Evolutionary conservation across 805 yeast genomes (phyloP), one percentile per base, ranked within the genome.

Genomic region (Myxozyma neglecta): DNA sequence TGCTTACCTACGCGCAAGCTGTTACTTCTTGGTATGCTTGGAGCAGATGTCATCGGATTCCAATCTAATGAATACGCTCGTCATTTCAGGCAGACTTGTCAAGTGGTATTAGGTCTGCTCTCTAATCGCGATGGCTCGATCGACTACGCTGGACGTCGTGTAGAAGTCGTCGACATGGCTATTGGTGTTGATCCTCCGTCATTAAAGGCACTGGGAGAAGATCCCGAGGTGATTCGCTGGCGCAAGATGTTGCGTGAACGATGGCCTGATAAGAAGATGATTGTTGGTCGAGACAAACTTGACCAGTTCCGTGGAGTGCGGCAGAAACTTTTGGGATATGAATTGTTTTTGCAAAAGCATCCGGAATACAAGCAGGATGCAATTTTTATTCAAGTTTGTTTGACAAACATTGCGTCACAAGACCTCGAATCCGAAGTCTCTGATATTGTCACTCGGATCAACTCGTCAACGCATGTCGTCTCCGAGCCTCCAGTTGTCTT

Each of bases 1-100:
- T 92, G 97, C 70, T 82, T 93, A 64, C 97, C 98, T 0, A 94
- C 90, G 70, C 81, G 99, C 69, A 85, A 84, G 53, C 82, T 82
- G 11, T 79, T 94, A 13, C 77, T 94, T 14, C 80, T 82, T 63
- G 99, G 99, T 20, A 80, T 93, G 76, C 77, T 94, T 36, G 98
- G 97, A 11, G 91, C 98, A 1, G 90, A 90, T 71, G 84, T 88
- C 60, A 82, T 94, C 50, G 85, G 92, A 1, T 92, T 94, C 77
- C 99, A 94, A 74, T 92, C 93, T 10, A 86, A 86, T 35, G 99
- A 94, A 74, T 93, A 92, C 69, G 96, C 91, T 32, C 85, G 96
- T 70, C 99, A 94, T 75, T 94, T 94, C 74, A 77, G 89, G 59
- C 97, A 93, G 76, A 90, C 97, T 2, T 85, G 96, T 69, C 89